These are phyloP conservation scores for Sarcocystis neurona DNA, from an alignment of 169 alveolate species.

Conservation along the genomic window DNA sequence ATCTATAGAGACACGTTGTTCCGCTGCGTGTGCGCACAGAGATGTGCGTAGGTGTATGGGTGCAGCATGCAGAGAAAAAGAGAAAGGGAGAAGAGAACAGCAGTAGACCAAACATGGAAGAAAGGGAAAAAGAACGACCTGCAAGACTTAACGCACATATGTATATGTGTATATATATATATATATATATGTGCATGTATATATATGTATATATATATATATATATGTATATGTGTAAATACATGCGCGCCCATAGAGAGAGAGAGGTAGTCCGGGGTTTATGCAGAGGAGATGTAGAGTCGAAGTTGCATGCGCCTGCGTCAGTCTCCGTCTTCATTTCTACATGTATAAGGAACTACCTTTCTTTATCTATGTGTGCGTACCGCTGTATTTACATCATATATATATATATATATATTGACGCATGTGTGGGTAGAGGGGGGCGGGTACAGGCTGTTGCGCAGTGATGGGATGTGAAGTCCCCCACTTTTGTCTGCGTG, in stretches of 20 bases:
- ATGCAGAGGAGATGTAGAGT: background rate
- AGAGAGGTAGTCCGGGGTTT: background rate
- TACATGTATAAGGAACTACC: background rate
- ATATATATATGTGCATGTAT: too few species aligned
- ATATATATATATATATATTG: background rate
- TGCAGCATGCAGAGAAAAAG: background rate
- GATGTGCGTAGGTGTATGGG: background rate
- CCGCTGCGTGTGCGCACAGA: background rate
- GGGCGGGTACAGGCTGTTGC: too few species aligned
- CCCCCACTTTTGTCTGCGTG: background rate
- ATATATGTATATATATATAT: background rate
- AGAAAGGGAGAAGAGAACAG: background rate
- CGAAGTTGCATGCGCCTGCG: background rate
- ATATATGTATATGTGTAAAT: background rate
- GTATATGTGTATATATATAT: background rate
- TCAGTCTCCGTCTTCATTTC: background rate
- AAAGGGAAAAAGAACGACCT: background rate
- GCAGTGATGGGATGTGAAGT: too few species aligned
- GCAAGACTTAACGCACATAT: slow-evolving; percentile 3
- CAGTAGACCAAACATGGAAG: background rate
- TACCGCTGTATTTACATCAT: background rate
- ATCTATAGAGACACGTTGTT: background rate
- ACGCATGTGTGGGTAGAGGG: too few species aligned
- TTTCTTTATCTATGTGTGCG: background rate
- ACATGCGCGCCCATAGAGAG: too few species aligned